Conservation (phyloP, 2,329 filamentous ascomycete genomes). For the Chlorencoelia australis region DNA sequence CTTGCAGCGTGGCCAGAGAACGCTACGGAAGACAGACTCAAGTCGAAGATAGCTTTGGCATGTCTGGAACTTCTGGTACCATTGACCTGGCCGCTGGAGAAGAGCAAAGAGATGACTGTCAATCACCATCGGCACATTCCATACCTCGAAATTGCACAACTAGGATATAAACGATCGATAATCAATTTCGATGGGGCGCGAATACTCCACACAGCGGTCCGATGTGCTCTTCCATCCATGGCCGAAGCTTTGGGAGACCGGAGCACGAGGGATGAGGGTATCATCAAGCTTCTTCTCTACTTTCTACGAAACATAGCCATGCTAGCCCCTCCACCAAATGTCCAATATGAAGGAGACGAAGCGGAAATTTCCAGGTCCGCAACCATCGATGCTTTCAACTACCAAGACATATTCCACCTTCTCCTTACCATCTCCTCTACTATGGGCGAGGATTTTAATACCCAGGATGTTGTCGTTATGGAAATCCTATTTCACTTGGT, state of each 20-base stretch:
- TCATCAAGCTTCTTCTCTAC: constrained; percentile 83
- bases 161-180: constrained; percentile 80
- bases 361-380: constrained; percentile 79
- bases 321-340: constrained; percentile 63
- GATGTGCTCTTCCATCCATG: constrained; percentile 78
- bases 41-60: constrained; percentile 69
- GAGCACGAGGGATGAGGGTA: constrained; percentile 71
- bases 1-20: constrained; percentile 71
- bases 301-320: constrained; percentile 82
- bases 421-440: constrained; percentile 82
- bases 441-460: constrained; percentile 85
- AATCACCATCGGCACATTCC: constrained; percentile 91
- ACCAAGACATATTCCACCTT: constrained; percentile 81
- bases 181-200: constrained; percentile 71
- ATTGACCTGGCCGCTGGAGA: constrained; percentile 87
- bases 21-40: constrained; percentile 61
- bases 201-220: constrained; percentile 71
- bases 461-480: constrained; percentile 79
- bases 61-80: constrained; percentile 87
- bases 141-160: constrained; percentile 77
- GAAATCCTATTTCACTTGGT: constrained; percentile 89
- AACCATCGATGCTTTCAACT: constrained; percentile 79
- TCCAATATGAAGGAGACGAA: constrained; percentile 78
- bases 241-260: constrained; percentile 67
- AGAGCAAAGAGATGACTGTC: constrained; percentile 72